These are phyloP conservation scores for Sarocladiaceae sp. DNA, from an alignment of 2,329 filamentous ascomycete species.

Conservation along the genomic window DNA sequence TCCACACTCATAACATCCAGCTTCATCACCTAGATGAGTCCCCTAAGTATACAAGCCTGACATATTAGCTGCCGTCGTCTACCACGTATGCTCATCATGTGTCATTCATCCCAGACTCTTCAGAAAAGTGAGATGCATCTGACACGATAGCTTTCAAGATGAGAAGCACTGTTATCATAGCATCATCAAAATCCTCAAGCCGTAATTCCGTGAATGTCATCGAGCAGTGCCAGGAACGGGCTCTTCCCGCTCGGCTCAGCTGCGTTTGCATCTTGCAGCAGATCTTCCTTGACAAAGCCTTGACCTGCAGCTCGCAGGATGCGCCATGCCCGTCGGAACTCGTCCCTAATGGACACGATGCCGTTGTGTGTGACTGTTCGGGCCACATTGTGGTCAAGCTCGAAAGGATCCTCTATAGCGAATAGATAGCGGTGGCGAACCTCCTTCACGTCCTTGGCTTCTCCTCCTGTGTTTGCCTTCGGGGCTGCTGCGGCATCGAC, in stretches of 20 bases:
- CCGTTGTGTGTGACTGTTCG: constrained; percentile 80
- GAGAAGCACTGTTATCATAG: no score
- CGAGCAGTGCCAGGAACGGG: constrained; percentile 23
- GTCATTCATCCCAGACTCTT: not conserved
- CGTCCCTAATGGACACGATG: constrained; percentile 76
- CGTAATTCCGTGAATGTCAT: constrained; percentile 34
- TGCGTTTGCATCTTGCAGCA: constrained; percentile 48
- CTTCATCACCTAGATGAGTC: no score
- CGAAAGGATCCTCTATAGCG: constrained; percentile 89
- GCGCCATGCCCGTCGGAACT: constrained; percentile 76
- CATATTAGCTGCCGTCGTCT: no score
- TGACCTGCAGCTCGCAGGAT: constrained; percentile 57
- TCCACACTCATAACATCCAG: no score
- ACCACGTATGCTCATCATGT: not conserved
- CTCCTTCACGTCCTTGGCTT: constrained; percentile 66
- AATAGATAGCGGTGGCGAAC: constrained; percentile 78
- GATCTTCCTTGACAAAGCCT: constrained; percentile 35
- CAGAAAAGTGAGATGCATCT: no score
- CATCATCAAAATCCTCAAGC: no score
- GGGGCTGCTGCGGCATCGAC: constrained; percentile 13
- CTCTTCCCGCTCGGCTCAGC: constrained; percentile 15
- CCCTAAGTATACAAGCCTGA: no score
- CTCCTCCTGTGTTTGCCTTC: constrained; percentile 18
- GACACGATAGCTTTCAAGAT: no score
- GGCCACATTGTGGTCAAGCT: constrained; percentile 82